A percentile compares a stretch with the other conserved stretches of the same genome.
Conservation (phyloP, 2,329 filamentous ascomycete genomes). For the Diaporthe velutina region DNA sequence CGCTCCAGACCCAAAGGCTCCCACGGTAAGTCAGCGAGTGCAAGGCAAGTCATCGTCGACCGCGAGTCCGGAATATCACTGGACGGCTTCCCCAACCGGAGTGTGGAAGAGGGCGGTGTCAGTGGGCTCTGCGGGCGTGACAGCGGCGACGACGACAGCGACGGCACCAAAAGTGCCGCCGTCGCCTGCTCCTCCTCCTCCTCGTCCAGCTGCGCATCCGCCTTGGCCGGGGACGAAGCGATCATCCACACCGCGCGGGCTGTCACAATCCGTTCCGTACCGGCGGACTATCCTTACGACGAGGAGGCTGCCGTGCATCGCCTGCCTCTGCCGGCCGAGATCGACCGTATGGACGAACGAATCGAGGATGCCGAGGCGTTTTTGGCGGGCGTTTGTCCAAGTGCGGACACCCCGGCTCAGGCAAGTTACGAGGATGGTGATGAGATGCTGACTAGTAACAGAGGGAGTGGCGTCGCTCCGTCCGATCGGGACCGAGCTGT, state of each 20-base stretch:
- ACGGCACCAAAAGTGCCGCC: neutral
- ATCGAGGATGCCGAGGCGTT: neutral
- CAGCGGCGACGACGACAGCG: neutral
- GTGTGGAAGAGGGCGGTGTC: neutral
- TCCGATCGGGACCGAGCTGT: no score
- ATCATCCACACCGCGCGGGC: neutral
- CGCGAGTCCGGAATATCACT: neutral
- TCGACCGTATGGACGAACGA: neutral
- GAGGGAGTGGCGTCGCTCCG: neutral
- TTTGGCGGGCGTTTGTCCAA: neutral
- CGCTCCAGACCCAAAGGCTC: fast-evolving
- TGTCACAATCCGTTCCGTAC: neutral
- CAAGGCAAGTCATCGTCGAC: neutral
- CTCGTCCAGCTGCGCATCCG: neutral
- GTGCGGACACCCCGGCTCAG: neutral
- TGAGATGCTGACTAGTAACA: neutral
- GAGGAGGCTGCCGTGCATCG: neutral
- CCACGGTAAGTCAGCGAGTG: neutral
- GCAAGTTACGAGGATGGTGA: neutral
- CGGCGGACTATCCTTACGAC: neutral
- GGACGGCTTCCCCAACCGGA: neutral
- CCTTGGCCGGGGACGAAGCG: neutral
- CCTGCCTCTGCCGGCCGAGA: neutral
- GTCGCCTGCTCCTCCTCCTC: neutral
- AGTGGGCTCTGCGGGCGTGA: neutral